These are phyloP conservation scores for Zea luxurians DNA, from an alignment of 176 grass and related monocot species.

Conservation along the genomic window DNA sequence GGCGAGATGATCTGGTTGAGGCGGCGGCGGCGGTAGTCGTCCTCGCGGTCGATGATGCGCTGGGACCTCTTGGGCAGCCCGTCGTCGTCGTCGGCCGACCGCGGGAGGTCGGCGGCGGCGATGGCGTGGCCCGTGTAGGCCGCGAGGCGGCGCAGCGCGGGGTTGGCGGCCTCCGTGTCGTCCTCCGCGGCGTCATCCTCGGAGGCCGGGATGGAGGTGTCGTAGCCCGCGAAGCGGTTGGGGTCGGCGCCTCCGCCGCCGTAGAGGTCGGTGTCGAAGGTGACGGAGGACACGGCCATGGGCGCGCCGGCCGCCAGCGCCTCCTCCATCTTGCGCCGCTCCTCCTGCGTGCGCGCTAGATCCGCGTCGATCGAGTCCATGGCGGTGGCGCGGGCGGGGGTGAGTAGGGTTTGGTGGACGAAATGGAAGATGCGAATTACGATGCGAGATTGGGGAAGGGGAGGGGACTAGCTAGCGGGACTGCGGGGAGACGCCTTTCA, in stretches of 20 bases:
- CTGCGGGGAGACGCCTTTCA: not conserved
- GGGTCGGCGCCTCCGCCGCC: slow-evolving; percentile 63
- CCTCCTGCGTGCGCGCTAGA: slow-evolving; percentile 79
- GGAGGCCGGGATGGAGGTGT: slow-evolving; percentile 82
- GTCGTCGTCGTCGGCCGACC: slow-evolving; percentile 66
- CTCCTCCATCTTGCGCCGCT: slow-evolving; percentile 85
- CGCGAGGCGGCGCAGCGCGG: slow-evolving; percentile 62
- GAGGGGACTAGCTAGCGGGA: not conserved
- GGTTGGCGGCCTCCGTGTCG: slow-evolving; percentile 40
- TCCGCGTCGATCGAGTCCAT: slow-evolving; percentile 87
- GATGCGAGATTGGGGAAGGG: not conserved
- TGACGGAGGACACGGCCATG: slow-evolving; percentile 66
- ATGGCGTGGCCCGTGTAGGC: slow-evolving; percentile 72
- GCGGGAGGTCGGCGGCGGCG: slow-evolving; percentile 67
- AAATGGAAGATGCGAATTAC: not conserved
- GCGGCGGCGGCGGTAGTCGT: slow-evolving; percentile 75
- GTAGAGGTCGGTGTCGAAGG: slow-evolving; percentile 94
- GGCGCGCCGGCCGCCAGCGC: slow-evolving; percentile 36
- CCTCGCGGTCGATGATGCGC: slow-evolving; percentile 91
- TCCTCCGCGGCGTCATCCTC: slow-evolving; percentile 70
- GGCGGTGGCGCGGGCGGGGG: not conserved
- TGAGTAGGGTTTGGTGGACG: slow-evolving; percentile 15
- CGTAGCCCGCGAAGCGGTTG: slow-evolving; percentile 85
- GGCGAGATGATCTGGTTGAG: slow-evolving; percentile 84
- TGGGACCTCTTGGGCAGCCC: slow-evolving; percentile 54